These are phyloP conservation scores for Penicillium atrosanguineum DNA, from an alignment of 495 filamentous ascomycete genomes.

Conservation along the genomic window DNA sequence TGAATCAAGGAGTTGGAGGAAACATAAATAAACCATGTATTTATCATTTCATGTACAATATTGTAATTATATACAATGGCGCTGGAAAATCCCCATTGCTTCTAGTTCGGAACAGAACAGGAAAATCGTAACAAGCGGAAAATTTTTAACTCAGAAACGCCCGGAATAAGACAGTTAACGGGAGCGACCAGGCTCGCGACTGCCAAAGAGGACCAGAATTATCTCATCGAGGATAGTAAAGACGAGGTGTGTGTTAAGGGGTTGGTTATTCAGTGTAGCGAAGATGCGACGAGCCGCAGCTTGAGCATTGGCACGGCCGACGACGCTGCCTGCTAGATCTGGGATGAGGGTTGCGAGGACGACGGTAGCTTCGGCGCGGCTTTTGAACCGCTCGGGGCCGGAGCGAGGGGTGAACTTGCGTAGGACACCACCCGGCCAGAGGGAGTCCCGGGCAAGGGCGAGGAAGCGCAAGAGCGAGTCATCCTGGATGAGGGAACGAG, in stretches of 20 bases:
- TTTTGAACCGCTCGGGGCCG: constrained; percentile 63
- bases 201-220: constrained; percentile 67
- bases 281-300: constrained; percentile 76
- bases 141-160: neutral
- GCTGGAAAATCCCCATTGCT: neutral
- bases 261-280: constrained; percentile 74
- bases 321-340: constrained; percentile 79
- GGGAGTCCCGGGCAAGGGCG: constrained; percentile 59
- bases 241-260: constrained; percentile 67
- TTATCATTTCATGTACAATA: neutral
- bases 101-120: neutral
- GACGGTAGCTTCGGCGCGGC: constrained; percentile 66
- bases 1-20: neutral
- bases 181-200: constrained; percentile 26
- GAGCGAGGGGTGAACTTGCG: constrained; percentile 53
- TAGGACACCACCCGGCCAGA: constrained; percentile 75
- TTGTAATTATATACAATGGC: constrained; percentile 12
- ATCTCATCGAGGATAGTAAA: constrained; percentile 82
- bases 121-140: neutral
- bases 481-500: constrained; percentile 66
- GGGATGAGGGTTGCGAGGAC: constrained; percentile 80
- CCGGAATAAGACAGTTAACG: neutral
- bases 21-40: neutral
- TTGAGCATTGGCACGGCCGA: constrained; percentile 80
- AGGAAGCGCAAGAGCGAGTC: constrained; percentile 77